Conservation (phyloP, 495 filamentous ascomycete genomes). For the Margaritispora aquatica region DNA sequence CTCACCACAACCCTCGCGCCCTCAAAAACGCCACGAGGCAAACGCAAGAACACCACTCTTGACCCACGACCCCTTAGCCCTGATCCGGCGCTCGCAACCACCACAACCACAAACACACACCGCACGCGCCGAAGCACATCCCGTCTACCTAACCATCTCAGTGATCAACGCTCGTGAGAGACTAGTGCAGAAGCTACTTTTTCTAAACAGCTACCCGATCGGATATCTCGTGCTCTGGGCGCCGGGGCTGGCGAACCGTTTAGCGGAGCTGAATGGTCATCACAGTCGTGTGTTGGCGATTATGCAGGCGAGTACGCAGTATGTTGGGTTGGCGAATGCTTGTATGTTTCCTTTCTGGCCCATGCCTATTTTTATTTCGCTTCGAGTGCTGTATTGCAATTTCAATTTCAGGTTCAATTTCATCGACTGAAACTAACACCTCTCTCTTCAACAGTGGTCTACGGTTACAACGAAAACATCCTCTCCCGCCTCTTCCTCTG, state of each 20-base stretch:
- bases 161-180: neutral
- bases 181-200: neutral
- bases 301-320: neutral
- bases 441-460: neutral
- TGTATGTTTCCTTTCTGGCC: neutral
- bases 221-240: constrained; percentile 1
- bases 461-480: constrained; percentile 5
- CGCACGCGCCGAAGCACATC: neutral
- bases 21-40: no score
- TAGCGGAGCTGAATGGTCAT: constrained; percentile 1
- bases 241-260: constrained; percentile 1
- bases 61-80: neutral
- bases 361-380: neutral
- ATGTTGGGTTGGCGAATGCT: constrained; percentile 3
- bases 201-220: constrained; percentile 2
- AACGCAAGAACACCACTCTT: neutral
- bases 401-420: no score
- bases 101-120: neutral
- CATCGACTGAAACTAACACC: neutral
- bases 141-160: neutral
- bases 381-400: neutral
- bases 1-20: neutral
- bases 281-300: neutral
- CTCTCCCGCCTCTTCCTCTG: neutral
- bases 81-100: neutral